Percentiles rank a stretch among this genome's conserved stretches.
Evolutionary conservation across 257 asterid genomes (phyloP).

Genomic region (Anisodus tanguticus): DNA sequence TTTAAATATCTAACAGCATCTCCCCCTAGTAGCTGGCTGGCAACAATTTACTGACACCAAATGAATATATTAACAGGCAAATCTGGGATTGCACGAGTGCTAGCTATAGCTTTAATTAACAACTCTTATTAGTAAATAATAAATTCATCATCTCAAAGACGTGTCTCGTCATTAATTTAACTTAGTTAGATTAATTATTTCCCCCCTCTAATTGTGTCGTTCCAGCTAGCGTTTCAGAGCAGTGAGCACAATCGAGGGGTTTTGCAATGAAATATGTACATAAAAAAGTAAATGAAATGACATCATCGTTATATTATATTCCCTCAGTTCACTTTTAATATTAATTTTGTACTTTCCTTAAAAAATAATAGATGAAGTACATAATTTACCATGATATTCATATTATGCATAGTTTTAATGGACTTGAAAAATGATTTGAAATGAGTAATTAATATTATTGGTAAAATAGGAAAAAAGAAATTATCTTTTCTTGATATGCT

Average conservation of each 20-base stretch:
- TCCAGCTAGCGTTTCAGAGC: background rate
- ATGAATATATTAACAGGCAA: slow-evolving; percentile 10
- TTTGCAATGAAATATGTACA: background rate
- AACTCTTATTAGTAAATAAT: background rate
- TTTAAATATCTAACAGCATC: background rate
- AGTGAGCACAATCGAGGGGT: background rate
- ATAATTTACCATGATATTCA: no score
- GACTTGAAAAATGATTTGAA: no score
- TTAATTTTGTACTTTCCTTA: no score
- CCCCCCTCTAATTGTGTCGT: background rate
- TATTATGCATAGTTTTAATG: no score
- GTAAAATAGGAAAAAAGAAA: no score
- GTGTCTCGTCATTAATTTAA: background rate
- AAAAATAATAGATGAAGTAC: no score
- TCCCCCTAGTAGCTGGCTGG: background rate
- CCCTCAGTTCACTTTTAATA: no score
- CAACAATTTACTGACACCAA: slow-evolving; percentile 17
- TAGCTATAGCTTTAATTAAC: background rate
- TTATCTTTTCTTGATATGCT: no score
- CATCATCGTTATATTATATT: background rate
- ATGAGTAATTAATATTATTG: no score
- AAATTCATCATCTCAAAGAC: background rate
- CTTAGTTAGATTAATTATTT: no score
- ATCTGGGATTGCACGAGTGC: slow-evolving; percentile 28
- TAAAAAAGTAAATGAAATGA: no score